Evolutionary conservation across 2,329 filamentous ascomycete species (phyloP).

Genomic region (Trichophyton rubrum): DNA sequence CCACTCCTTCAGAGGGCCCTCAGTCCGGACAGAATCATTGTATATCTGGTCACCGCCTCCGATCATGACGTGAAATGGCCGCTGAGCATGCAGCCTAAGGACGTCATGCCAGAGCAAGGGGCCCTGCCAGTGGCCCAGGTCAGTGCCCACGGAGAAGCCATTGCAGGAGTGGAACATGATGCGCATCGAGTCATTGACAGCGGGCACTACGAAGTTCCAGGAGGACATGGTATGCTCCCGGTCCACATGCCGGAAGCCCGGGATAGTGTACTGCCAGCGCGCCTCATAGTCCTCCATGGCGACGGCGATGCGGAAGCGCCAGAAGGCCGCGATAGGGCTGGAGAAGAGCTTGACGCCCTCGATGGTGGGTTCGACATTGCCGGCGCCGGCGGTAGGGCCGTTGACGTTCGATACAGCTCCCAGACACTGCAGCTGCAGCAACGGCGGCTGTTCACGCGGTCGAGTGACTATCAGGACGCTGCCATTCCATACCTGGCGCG

Average conservation of each 20-base stretch:
- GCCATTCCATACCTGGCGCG: conserved; percentile 53
- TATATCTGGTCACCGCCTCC: conserved; percentile 84
- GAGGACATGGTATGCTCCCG: conserved; percentile 42
- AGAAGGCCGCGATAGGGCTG: conserved; percentile 47
- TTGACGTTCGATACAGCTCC: conserved; percentile 19
- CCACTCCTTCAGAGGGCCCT: conserved; percentile 62
- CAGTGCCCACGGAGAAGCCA: conserved; percentile 54
- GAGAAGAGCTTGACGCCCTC: conserved; percentile 47
- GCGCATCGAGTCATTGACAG: conserved; percentile 51
- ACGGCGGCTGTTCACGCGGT: conserved; percentile 51
- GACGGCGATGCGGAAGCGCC: conserved; percentile 46
- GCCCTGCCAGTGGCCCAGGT: conserved; percentile 50
- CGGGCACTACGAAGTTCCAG: conserved; percentile 45
- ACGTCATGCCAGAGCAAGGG: conserved; percentile 54
- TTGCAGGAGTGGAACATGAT: conserved; percentile 61
- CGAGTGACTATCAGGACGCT: conserved; percentile 73
- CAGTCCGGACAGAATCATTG: conserved; percentile 67
- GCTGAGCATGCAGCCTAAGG: conserved; percentile 45
- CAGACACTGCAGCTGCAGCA: conserved; percentile 40
- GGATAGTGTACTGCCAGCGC: conserved; percentile 66
- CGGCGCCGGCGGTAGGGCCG: conserved; percentile 11
- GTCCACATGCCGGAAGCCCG: conserved; percentile 50
- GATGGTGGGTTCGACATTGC: conserved; percentile 19
- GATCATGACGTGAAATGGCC: conserved; percentile 58
- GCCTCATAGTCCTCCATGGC: conserved; percentile 61